Evolutionary conservation across 2,329 filamentous ascomycete species (phyloP), one percentile per base, ranked within the genome.

Genomic region (Akanthomyces dipterigenus): DNA sequence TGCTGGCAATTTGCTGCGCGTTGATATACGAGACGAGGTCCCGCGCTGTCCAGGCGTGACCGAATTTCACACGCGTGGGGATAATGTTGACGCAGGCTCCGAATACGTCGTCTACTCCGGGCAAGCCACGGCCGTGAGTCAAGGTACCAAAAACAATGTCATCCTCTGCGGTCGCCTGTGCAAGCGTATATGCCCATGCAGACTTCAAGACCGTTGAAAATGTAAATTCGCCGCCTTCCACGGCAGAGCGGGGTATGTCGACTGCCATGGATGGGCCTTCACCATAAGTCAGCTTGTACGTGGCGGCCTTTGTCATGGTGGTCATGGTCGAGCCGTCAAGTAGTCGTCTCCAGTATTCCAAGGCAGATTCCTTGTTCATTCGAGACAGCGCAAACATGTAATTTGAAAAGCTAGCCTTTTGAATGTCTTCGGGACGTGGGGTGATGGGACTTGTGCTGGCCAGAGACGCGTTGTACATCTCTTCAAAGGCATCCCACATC

Each of bases 401-500:
- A 8, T 45, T 36, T 20, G 55, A 45, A 24, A 58, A 58, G 42
- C 43, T 51, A n/a, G 48, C 24, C 28, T 51, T 51, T 34, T n/a
- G 48, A 34, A 51, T 51, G 24, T 51, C 31, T n/a, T 46, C 55
- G 5, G 42, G 22, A 28, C 40, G 40, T 20, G 22, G 42, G 14
- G 7, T 40, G 18, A 48, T 36, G 2, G 24, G 42, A 11, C 12
- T 22, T 24, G 43, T n/a, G 36, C 20, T 22, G 20, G 7, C 22
- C 12, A 43, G 38, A 26, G 36, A 24, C 24, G 28, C 38, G 9
- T 16, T 40, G 36, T 55, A 55, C 38, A 55, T 43, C n/a, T 42
- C 36, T 49, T 58, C 55, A 14, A 58, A 58, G 20, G 55, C 55
- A 36, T 34, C 31, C 55, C 55, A 58, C 55, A 58, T 48, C 24